These are phyloP conservation scores for Magnaporthales sp. DNA, from an alignment of 2,329 filamentous ascomycete genomes.

Conservation along the genomic window DNA sequence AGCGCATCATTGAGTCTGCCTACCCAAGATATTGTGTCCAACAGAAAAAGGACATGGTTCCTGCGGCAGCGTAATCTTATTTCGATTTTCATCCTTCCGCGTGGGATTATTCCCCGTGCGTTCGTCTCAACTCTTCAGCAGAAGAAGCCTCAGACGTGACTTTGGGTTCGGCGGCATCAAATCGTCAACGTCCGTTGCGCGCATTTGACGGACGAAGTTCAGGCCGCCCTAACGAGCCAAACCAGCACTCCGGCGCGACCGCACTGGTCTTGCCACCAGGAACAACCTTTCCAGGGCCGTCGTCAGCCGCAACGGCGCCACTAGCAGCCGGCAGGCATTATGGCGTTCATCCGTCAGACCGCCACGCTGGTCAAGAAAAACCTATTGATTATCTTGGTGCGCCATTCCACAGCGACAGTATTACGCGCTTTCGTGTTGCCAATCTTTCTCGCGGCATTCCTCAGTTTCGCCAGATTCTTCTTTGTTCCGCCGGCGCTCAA, in stretches of 20 bases:
- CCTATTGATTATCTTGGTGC: slow-evolving; percentile 46
- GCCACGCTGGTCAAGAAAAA: slow-evolving; percentile 56
- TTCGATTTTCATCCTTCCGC: neutral
- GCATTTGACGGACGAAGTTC: neutral
- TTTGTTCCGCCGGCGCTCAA: slow-evolving; percentile 70
- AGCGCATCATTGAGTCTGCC: neutral
- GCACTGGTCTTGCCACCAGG: neutral
- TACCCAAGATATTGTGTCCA: neutral
- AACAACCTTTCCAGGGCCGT: neutral
- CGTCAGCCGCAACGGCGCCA: neutral
- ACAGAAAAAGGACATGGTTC: neutral
- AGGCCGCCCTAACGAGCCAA: too few relatives aligned
- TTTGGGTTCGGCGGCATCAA: neutral
- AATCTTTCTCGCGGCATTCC: slow-evolving; percentile 47
- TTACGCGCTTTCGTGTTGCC: slow-evolving; percentile 53
- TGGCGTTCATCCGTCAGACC: slow-evolving; percentile 40
- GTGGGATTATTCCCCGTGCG: neutral
- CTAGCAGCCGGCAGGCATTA: neutral
- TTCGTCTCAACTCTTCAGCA: neutral
- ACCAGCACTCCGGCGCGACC: neutral
- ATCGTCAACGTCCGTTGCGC: neutral
- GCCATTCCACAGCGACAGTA: slow-evolving; percentile 41
- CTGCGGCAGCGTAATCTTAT: neutral
- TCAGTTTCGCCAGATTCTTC: slow-evolving; percentile 70
- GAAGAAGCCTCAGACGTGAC: neutral